phyloP scores from a whole-genome alignment of 495 filamentous ascomycete genomes.

The Oidiodendron maius region DNA sequence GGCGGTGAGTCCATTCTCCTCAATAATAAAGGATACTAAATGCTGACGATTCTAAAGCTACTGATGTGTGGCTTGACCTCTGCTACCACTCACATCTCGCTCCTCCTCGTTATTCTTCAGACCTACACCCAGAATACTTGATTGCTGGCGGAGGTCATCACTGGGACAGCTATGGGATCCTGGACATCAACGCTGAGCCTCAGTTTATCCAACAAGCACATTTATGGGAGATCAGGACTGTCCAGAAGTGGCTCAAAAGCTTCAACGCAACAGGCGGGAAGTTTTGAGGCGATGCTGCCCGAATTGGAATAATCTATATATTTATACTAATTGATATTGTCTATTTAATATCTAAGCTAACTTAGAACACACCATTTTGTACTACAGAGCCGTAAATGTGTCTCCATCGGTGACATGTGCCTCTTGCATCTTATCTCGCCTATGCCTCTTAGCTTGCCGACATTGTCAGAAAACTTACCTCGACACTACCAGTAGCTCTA shows the following conservation, averaged over 20 bases:
- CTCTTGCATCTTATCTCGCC: too few relatives aligned
- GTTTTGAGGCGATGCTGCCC: too few relatives aligned
- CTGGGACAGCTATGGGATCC: conserved; percentile 43
- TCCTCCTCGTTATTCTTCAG: conserved; percentile 23
- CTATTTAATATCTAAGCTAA: too few relatives aligned
- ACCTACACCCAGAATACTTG: conserved; percentile 35
- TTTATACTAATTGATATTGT: too few relatives aligned
- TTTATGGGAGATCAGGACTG: conserved; percentile 41
- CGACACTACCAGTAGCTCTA: too few relatives aligned
- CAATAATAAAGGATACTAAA: not conserved
- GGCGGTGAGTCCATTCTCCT: conserved; percentile 22
- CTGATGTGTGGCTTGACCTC: conserved; percentile 39
- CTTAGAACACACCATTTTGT: too few relatives aligned
- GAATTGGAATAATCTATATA: too few relatives aligned
- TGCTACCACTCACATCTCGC: conserved; percentile 39
- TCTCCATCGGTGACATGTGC: too few relatives aligned
- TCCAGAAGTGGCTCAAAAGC: conserved; percentile 27
- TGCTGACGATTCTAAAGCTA: conserved; percentile 1
- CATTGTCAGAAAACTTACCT: too few relatives aligned
- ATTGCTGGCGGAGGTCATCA: conserved; percentile 42
- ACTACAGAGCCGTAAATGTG: too few relatives aligned
- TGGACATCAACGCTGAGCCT: conserved; percentile 37
- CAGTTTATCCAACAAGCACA: conserved; percentile 45
- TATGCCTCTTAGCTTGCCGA: too few relatives aligned
- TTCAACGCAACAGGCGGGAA: not conserved